These are phyloP conservation scores for Phaseolus coccineus DNA, from an alignment of 331 rosid species.

Conservation along the genomic window DNA sequence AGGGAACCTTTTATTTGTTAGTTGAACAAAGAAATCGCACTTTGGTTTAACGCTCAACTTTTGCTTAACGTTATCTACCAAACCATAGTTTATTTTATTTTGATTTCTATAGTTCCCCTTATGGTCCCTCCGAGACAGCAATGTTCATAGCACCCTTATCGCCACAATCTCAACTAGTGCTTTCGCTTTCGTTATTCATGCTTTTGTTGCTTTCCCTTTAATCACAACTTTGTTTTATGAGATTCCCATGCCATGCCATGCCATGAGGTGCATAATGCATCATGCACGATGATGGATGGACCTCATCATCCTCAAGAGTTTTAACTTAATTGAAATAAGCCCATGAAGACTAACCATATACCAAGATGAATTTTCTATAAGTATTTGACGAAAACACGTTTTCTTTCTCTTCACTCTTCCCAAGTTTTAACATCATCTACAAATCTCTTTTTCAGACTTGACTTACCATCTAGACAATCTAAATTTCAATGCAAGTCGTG, in stretches of 20 bases:
- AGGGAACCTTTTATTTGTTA: not conserved
- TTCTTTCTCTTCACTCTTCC: no score
- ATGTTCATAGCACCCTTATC: not conserved
- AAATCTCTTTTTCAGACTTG: not conserved
- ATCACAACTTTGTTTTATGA: constrained; percentile 22
- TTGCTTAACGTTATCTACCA: constrained; percentile 41
- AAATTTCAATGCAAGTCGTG: not conserved
- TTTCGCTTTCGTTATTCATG: constrained; percentile 39
- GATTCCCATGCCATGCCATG: constrained; percentile 52
- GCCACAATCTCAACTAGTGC: constrained; percentile 7
- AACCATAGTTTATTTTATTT: constrained; percentile 30
- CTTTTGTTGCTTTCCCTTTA: constrained; percentile 49
- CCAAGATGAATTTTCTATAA: not conserved
- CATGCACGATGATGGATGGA: constrained; percentile 25
- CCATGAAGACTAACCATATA: not conserved
- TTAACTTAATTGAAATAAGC: constrained; percentile 31
- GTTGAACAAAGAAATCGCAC: constrained; percentile 26
- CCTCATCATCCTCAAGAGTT: constrained; percentile 26
- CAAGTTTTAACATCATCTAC: not conserved
- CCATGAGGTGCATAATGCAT: not conserved
- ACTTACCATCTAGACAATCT: not conserved
- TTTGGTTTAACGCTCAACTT: constrained; percentile 42
- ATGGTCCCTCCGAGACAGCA: constrained; percentile 37
- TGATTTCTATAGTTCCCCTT: constrained; percentile 23
- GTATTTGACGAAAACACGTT: not conserved